Conservation (phyloP, 371 early-diverging fungal genomes). For the Haplosporangium sp. region DNA sequence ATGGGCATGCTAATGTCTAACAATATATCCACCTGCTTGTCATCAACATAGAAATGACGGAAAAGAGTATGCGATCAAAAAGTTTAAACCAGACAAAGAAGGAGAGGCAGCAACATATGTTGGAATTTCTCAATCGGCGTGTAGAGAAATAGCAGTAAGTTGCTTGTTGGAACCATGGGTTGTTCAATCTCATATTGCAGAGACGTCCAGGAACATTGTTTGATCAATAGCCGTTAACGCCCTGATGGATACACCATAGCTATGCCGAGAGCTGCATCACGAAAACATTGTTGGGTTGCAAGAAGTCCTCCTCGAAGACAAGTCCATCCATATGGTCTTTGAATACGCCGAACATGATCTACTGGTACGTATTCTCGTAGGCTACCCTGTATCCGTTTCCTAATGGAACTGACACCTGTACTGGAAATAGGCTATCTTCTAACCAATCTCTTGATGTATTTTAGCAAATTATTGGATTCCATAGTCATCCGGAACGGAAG, state of each 20-base stretch:
- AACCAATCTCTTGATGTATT: not conserved
- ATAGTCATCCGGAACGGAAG: constrained; percentile 77
- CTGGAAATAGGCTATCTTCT: not conserved
- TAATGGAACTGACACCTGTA: no score
- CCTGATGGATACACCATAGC: constrained; percentile 16
- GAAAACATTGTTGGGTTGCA: constrained; percentile 86
- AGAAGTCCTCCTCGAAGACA: constrained; percentile 91
- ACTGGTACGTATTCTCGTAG: constrained; percentile 62
- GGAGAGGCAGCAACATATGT: constrained; percentile 81
- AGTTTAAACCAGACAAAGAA: constrained; percentile 96
- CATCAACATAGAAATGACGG: constrained; percentile 61
- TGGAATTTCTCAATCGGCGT: constrained; percentile 95
- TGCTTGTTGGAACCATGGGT: not conserved
- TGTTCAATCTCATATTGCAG: no score
- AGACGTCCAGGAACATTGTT: no score
- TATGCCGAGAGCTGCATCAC: constrained; percentile 91
- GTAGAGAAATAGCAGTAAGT: constrained; percentile 89
- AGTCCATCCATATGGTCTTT: constrained; percentile 94
- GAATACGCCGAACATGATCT: constrained; percentile 96
- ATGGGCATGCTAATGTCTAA: not conserved
- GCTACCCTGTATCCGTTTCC: not conserved
- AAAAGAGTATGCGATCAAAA: constrained; percentile 88
- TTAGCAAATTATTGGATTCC: constrained; percentile 90
- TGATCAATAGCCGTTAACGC: no score
- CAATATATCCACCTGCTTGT: not conserved